Base-by-base conservation (phyloP, 2,329 filamentous ascomycete genomes). In the Elsinoe ampelina region DNA sequence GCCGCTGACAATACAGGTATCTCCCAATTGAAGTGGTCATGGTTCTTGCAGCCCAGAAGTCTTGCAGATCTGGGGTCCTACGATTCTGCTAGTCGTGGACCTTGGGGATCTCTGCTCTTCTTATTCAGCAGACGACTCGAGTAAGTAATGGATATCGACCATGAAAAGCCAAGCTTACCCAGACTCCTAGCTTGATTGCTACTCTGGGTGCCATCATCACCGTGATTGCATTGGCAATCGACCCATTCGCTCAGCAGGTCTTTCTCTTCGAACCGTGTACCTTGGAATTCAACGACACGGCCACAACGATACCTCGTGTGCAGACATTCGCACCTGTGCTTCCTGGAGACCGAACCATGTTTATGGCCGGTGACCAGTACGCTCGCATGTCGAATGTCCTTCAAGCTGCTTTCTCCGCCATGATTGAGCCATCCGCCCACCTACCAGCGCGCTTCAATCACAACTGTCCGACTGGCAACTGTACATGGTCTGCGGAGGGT, bases 71-170 rank as follows among this genome's bases (percentile, higher is more conserved):
- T 72, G 39, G 60, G 65, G 4, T 51, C 61, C 3, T 63, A 70
- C 20, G 70, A 72, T 60, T 60, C 65, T 10, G 70, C 69, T 7
- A 69, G 66, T 59, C 63, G 68, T 48, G 68, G 69, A 3, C 60
- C 65, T 1, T 61, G 63, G 58, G 68, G 69, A 3, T 63, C 65
- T 6, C 51, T 65, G 6, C 59, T 63, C 36, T 63, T 70, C 17
- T 58, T 71, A 6, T 54, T 41, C 30, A 43, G 51, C 32, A 26
- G 36, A 5, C 41, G 38, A 42, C 19, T 42, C n/a, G 36, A 54
- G 35, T 41, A 12, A 30, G 36, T 42, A n/a, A 38, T 10, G 36
- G 12, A 3, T 3, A 12, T 38, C 36, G 4, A 38, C 15, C 2
- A 38, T 4, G 36, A 10, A 15, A 15, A 38, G 12, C 12, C 15